These are phyloP conservation scores for Ceratocystiopsis brevicomis DNA, from an alignment of 2,329 filamentous ascomycete genomes.

Conservation along the genomic window DNA sequence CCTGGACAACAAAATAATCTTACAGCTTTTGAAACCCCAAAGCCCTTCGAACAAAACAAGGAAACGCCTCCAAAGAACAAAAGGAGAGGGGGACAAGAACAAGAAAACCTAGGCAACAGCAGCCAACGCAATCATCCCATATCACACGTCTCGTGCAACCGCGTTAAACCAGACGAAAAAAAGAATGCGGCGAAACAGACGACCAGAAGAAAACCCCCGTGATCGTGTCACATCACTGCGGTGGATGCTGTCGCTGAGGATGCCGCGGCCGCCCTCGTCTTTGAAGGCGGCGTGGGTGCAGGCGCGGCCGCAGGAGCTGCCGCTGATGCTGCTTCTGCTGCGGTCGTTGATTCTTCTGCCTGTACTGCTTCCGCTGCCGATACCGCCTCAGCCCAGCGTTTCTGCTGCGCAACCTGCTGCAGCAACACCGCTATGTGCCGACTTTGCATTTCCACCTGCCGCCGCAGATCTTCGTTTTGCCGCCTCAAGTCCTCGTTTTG, in stretches of 20 bases:
- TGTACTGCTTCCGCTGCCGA: background rate
- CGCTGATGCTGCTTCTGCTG: background rate
- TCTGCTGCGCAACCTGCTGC: constrained; percentile 27
- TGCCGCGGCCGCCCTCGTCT: too few relatives aligned
- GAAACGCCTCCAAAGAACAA: too few relatives aligned
- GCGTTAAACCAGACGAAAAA: background rate
- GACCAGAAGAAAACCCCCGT: background rate
- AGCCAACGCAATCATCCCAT: too few relatives aligned
- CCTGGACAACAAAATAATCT: too few relatives aligned
- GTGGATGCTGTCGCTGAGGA: too few relatives aligned
- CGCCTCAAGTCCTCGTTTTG: constrained; percentile 42
- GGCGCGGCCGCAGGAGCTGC: too few relatives aligned
- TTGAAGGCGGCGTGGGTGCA: background rate
- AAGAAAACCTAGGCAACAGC: too few relatives aligned
- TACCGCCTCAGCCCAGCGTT: background rate
- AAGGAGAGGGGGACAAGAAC: background rate
- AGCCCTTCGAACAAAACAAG: too few relatives aligned
- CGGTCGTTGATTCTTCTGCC: background rate
- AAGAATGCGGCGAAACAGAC: background rate
- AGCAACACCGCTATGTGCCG: constrained; percentile 28
- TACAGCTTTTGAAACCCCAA: too few relatives aligned
- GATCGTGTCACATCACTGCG: background rate
- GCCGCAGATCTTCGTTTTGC: constrained; percentile 42
- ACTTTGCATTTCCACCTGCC: constrained; percentile 29
- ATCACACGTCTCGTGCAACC: background rate